Conservation (phyloP, 305 asterid species). For the Fraxinus platypoda region DNA sequence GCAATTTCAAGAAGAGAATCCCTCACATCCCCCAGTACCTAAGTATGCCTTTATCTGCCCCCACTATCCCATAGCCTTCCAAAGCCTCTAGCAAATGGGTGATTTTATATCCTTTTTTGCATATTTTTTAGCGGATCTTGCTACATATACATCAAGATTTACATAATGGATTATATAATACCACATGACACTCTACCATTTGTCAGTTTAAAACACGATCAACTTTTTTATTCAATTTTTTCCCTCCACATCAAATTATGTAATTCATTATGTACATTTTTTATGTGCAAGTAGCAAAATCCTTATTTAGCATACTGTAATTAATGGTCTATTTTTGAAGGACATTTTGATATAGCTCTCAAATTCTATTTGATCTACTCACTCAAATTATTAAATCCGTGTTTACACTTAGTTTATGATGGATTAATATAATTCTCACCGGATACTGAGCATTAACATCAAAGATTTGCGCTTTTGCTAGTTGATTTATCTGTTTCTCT, state of each 20-base stretch:
- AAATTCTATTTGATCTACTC: background rate
- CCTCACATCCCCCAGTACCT: background rate
- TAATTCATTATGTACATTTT: too few relatives aligned
- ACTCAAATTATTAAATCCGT: background rate
- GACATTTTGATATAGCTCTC: background rate
- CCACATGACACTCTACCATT: too few relatives aligned
- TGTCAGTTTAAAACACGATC: too few relatives aligned
- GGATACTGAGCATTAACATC: background rate
- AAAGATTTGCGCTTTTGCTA: conserved; percentile 1
- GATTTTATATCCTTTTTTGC: background rate
- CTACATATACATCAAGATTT: too few relatives aligned
- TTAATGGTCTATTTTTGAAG: background rate
- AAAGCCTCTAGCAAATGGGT: background rate
- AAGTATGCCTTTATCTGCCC: background rate
- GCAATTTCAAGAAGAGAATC: background rate
- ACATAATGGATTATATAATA: too few relatives aligned
- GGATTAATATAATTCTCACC: background rate
- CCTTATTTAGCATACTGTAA: background rate
- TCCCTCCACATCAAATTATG: too few relatives aligned
- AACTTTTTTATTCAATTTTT: too few relatives aligned
- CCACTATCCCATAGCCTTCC: background rate
- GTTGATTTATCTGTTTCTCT: background rate
- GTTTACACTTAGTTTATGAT: background rate
- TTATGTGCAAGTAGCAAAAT: too few relatives aligned
- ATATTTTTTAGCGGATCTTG: background rate